Conservation (phyloP, 495 filamentous ascomycete genomes). For the Monascus purpureus region DNA sequence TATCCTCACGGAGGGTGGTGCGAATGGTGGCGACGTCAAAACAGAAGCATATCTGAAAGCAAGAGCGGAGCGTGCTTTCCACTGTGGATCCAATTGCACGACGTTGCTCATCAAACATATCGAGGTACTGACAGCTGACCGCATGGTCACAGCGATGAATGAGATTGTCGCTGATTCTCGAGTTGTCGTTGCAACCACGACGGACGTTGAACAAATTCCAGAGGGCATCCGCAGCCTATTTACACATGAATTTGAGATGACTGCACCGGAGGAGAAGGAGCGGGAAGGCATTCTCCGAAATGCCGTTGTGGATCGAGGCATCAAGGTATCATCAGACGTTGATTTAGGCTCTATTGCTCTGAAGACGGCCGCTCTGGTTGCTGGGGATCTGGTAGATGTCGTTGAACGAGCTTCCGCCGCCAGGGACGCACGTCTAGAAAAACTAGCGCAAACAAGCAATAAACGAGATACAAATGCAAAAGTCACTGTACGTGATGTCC, state of each 20-base stretch:
- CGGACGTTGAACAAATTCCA: constrained; percentile 83
- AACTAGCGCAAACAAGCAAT: constrained; percentile 37
- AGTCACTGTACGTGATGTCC: constrained; percentile 64
- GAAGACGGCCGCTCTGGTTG: constrained; percentile 91
- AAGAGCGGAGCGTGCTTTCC: constrained; percentile 74
- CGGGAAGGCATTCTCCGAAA: constrained; percentile 71
- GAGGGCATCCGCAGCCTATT: constrained; percentile 83
- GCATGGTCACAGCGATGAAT: constrained; percentile 70
- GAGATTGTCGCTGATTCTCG: constrained; percentile 59
- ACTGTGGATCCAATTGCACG: constrained; percentile 71
- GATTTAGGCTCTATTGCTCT: constrained; percentile 72
- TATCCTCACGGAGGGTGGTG: constrained; percentile 76
- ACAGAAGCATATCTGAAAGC: constrained; percentile 80
- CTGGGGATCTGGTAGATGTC: constrained; percentile 86
- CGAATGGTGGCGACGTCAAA: constrained; percentile 79
- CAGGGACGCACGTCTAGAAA: constrained; percentile 55
- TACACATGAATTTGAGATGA: constrained; percentile 90
- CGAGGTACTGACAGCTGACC: constrained; percentile 79
- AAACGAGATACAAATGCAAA: constrained; percentile 19
- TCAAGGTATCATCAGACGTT: constrained; percentile 63
- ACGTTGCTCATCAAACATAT: constrained; percentile 76
- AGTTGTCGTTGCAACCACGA: constrained; percentile 84
- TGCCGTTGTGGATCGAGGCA: constrained; percentile 59
- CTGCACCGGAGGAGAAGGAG: constrained; percentile 83
- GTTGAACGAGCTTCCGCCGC: constrained; percentile 79